phyloP scores from a whole-genome alignment of 2,329 filamentous ascomycete genomes.

The Claviceps fusiformis region DNA sequence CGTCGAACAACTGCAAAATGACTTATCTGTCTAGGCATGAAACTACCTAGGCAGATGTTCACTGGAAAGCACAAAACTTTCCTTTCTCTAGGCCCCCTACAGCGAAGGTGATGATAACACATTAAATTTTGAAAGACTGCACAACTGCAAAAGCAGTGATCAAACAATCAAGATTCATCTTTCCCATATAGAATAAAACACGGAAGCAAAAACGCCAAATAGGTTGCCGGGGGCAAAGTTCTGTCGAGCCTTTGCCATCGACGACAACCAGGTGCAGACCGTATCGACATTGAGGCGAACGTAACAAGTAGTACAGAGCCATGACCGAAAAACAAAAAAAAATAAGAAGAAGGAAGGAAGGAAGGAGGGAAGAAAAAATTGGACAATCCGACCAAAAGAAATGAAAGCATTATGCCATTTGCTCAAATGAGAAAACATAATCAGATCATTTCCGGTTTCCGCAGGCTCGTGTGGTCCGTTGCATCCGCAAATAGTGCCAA shows the following conservation, averaged over 20 bases:
- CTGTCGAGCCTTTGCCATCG: slow-evolving; percentile 5
- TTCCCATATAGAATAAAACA: background rate
- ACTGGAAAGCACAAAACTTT: too few relatives aligned
- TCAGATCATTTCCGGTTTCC: background rate
- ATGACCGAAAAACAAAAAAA: too few relatives aligned
- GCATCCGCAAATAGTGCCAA: slow-evolving; percentile 1
- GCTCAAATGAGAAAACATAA: background rate
- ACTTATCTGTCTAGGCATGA: background rate
- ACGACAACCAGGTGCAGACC: slow-evolving; percentile 1
- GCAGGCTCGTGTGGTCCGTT: background rate
- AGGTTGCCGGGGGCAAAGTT: slow-evolving; percentile 4
- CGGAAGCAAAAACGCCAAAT: background rate
- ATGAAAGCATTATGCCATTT: background rate
- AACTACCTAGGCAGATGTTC: too few relatives aligned
- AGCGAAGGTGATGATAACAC: background rate
- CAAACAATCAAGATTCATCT: background rate
- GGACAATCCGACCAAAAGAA: background rate
- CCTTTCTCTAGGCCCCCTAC: background rate
- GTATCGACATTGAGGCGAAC: background rate
- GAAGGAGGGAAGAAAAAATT: background rate
- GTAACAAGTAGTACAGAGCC: background rate
- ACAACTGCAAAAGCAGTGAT: background rate
- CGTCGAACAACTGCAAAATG: background rate
- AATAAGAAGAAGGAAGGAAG: too few relatives aligned
- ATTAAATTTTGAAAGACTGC: background rate